Evolutionary conservation across 148 eudicot species (phyloP), one percentile per base, ranked within the genome.

Genomic region (Rhododendron molle): DNA sequence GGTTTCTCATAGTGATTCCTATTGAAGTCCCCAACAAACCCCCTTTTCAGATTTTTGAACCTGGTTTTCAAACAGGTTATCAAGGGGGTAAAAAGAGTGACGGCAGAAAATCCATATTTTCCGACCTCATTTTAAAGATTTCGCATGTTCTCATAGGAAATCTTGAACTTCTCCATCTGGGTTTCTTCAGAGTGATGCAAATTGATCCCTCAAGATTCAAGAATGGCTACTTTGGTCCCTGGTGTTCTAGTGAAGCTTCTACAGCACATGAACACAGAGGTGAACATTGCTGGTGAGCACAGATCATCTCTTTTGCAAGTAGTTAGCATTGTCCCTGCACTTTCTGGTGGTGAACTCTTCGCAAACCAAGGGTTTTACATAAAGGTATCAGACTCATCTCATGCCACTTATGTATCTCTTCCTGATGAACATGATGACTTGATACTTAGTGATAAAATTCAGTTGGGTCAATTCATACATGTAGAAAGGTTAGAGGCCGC

Each of bases 301-400:
- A 92, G 98, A 81, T 96, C 98, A 12, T 93, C 98, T 78, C 85
- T 96, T 9, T 86, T 96, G 85, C 98, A 96, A 88, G 98, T 96
- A 36, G 98, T 96, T 46, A 91, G 96, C 89, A 96, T 96, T 85
- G 98, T 96, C 44, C 98, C 98, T 43, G 98, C 98, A 2, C 86
- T 96, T 44, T 91, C 98, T 12, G 98, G 93, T 50, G 96, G 98
- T 74, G 98, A 93, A 89, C 91, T 96, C 78, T 96, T 96, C 86
- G 90, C 94, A 23, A 96, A 92, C 72, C 93, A 94, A 91, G 98
- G 98, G 84, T 96, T 96, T 87, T 96, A 96, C 85, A 86, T 96
- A 9, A 96, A 96, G 92, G 98, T 96, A 87, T 96, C 98, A 26
- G 98, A 96, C 83, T 96, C 98, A 28, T 96, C 98, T 88, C 98